Conservation (phyloP, 345 rosid species). For the Fremontodendron californicum region DNA sequence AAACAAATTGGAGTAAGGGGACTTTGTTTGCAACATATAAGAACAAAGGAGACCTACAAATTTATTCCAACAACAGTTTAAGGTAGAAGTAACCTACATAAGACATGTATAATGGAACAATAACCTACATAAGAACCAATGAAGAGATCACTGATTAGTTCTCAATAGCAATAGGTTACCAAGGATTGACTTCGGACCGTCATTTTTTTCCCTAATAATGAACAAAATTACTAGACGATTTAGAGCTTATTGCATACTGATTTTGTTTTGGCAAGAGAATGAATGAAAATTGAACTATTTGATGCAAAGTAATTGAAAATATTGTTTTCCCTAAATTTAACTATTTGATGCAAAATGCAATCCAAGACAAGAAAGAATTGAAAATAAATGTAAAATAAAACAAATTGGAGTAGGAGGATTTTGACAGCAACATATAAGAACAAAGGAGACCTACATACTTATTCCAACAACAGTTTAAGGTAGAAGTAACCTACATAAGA, state of each 20-base stretch:
- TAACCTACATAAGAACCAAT: neutral
- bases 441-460: neutral
- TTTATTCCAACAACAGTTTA: neutral
- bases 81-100: neutral
- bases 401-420: neutral
- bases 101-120: no score
- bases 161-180: neutral
- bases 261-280: no score
- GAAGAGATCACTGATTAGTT: neutral
- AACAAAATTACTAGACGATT: neutral
- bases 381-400: neutral
- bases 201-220: neutral
- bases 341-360: neutral
- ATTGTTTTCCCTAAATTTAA: no score
- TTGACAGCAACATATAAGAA: neutral
- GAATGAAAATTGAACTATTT: no score
- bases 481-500: neutral
- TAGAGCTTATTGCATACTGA: neutral
- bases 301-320: no score
- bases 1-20: neutral
- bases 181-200: neutral
- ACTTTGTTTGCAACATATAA: neutral
- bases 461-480: neutral
- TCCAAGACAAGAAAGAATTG: neutral
- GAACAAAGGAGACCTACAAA: neutral